Conservation (phyloP, 495 filamentous ascomycete species). For the Cenococcum geophilum region DNA sequence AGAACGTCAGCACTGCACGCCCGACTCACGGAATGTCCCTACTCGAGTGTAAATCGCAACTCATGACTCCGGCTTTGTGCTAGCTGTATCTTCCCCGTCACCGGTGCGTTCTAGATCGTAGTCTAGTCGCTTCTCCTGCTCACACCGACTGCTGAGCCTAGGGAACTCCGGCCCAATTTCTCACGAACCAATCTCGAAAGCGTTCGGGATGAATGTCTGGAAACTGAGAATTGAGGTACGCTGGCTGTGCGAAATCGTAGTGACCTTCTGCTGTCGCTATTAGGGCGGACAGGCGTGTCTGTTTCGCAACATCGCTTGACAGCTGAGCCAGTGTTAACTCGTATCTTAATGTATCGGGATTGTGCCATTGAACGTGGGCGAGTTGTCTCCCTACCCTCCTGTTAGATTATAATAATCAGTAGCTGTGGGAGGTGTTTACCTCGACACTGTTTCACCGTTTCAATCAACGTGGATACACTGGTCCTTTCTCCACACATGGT, state of each 20-base stretch:
- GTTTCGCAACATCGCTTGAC: slow-evolving; percentile 23
- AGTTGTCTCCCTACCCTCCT: slow-evolving; percentile 10
- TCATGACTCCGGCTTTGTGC: background rate
- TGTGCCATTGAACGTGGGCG: slow-evolving; percentile 22
- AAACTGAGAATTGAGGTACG: slow-evolving; percentile 39
- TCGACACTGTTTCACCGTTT: slow-evolving; percentile 25
- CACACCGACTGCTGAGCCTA: background rate
- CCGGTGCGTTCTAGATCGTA: background rate
- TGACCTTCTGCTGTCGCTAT: slow-evolving; percentile 46
- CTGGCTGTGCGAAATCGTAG: slow-evolving; percentile 44
- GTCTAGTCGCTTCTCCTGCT: too few species aligned
- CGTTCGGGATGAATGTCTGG: slow-evolving; percentile 39
- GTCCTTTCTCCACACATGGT: slow-evolving; percentile 58
- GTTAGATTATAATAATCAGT: slow-evolving; percentile 1
- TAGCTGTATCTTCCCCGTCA: background rate
- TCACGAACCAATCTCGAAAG: slow-evolving; percentile 43
- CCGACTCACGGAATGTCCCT: background rate
- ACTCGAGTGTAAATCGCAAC: background rate
- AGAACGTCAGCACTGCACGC: background rate
- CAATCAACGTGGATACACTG: slow-evolving; percentile 32
- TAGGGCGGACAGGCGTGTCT: slow-evolving; percentile 36
- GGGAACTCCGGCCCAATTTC: slow-evolving; percentile 22
- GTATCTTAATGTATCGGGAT: slow-evolving; percentile 28
- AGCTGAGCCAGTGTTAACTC: slow-evolving; percentile 33
- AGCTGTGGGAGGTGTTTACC: slow-evolving; percentile 26